Base-by-base conservation (phyloP, 805 yeast species). In the Starmerella tilneyi region DNA sequence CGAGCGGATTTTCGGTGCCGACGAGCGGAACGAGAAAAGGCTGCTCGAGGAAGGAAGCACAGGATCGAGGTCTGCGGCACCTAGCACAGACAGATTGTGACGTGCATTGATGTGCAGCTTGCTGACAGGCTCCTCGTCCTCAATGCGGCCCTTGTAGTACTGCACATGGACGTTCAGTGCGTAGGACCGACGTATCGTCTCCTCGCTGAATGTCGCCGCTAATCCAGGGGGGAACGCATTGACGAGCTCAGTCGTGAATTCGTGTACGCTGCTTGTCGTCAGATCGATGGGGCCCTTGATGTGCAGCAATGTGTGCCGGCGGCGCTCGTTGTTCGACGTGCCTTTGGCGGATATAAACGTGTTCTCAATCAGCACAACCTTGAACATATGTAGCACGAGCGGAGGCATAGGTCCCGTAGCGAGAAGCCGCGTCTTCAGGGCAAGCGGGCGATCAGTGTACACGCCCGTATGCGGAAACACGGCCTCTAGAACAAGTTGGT, bases 181-280 rank as follows among this genome's bases (percentile, higher is more conserved):
- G 45, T 49, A 49, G 22, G 29, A 16, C 12, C 53, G 50, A 9
- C 35, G 16, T 37, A 49, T 43, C 24, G 38, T 39, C 16, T 29
- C 24, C 16, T 20, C 30, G 16, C 22, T 17, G 35, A 49, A 49
- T 12, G 39, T 36, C 11, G 53, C 48, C 7, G 45, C 43, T 6
- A 46, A 20, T n/a, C 19, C 36, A 4, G n/a, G 33, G 12, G 53
- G 50, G 32, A 46, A 33, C 29, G 22, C 31, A 13, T 45, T 47
- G 7, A 15, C 17, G 20, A 49, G 19, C n/a, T 23, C 19, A n/a
- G 37, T 22, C 16, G 46, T 29, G 17, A 34, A 30, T 27, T 46
- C 50, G 32, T 41, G 45, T 16, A 32, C 21, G 2, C 36, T 4
- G 28, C 7, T 15, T 11, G 24, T 9, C 26, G 48, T 28, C 19